Base-by-base conservation (phyloP, 1,139 yeast genomes). In the Nakaseomyces kungkrabaensis region DNA sequence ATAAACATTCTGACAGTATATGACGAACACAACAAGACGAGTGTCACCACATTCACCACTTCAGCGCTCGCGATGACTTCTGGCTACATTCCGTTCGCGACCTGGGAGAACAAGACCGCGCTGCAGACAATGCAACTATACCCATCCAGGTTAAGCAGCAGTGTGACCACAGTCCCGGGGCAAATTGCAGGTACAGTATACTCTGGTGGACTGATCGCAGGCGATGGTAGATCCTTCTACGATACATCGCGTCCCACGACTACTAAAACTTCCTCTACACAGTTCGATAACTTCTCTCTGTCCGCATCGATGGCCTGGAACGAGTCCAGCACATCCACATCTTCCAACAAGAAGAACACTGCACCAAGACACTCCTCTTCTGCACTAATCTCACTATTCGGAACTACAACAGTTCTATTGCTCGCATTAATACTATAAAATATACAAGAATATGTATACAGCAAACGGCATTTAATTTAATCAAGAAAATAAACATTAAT, bases 41-140 rank as follows among this genome's bases (percentile, higher is more conserved):
- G 22, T 6, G 31, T 24, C 31, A 38, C 42, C 3, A 17, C 57
- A 8, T 34, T 49, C 0, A 54, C 53, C 17, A 41, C 50, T 3
- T 49, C 64, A 0, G 53, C 66, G 13, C 55, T 63, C n/a, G 53
- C 60, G 7, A 73, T 78, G 7, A 46, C 52, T 7, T 71, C 78
- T 0, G 77, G 77, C 5, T 47, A 56, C 32, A 78, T 79, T 32
- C 83, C 83, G 33, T 76, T 69, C 56, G 82, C 82, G 0, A 58
- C 61, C 4, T 48, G 63, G 1, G 69, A 67, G 45, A 71, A 68
- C 54, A 45, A 68, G 38, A 64, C 74, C 0, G 52, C 56, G 6
- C 51, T 53, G 13, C 52, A 56, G 9, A 48, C 72, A 51, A 67
- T 72, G 44, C 34, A 41, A 0, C 57, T 72, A 45, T 65, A 69